Evolutionary conservation across 73 alveolate genomes (phyloP).

Genomic region (Tetrahymena borealis): DNA sequence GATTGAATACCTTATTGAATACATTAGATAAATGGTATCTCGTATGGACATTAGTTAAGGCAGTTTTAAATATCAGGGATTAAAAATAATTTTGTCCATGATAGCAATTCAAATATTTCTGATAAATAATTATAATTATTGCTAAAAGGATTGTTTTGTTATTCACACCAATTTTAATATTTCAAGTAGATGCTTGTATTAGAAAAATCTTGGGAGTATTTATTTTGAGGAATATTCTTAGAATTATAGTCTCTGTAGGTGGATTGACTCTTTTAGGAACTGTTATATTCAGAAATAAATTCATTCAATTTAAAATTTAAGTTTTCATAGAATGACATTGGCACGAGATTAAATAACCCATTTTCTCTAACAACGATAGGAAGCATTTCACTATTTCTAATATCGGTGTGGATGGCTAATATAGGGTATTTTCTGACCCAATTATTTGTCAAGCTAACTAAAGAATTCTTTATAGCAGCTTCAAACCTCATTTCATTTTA

Average conservation of each 20-base stretch:
- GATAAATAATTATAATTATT: not conserved
- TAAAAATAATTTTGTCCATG: not conserved
- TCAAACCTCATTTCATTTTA: not conserved
- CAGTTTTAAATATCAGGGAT: not conserved
- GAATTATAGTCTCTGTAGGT: not conserved
- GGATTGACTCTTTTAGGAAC: not conserved
- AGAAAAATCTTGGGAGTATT: not conserved
- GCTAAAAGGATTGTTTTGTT: not conserved
- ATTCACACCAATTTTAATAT: not conserved
- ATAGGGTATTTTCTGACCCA: not conserved
- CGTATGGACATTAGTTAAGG: not conserved
- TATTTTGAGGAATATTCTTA: not conserved
- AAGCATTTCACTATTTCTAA: not conserved
- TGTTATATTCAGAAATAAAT: not conserved
- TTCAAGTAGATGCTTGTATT: not conserved
- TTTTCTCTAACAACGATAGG: not conserved
- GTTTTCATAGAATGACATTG: not conserved
- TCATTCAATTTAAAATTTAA: not conserved
- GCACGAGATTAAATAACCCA: not conserved
- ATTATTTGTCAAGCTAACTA: not conserved
- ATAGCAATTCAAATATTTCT: not conserved
- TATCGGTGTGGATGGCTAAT: not conserved
- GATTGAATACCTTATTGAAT: not conserved
- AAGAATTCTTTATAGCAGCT: not conserved
- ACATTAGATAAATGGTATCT: not conserved